These are phyloP conservation scores for Penicillium sp. DNA, from an alignment of 2,329 filamentous ascomycete species.

Conservation along the genomic window DNA sequence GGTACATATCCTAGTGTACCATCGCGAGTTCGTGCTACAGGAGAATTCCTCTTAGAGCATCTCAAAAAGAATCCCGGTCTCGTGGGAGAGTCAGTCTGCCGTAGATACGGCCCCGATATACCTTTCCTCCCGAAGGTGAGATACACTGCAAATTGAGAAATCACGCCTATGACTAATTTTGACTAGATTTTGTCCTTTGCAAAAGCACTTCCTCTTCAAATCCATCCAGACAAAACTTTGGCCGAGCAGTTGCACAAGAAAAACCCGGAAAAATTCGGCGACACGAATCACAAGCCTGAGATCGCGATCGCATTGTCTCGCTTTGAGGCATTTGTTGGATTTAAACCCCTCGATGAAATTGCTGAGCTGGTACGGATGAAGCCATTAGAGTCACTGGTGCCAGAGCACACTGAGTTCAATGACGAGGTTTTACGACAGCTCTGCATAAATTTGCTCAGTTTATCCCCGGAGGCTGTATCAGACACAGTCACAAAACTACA, in stretches of 20 bases:
- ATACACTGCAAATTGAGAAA: background rate
- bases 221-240: slow-evolving; percentile 69
- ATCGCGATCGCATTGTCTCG: slow-evolving; percentile 67
- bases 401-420: slow-evolving; percentile 49
- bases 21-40: slow-evolving; percentile 60
- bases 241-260: slow-evolving; percentile 61
- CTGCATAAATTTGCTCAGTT: slow-evolving; percentile 53
- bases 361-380: slow-evolving; percentile 55
- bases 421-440: slow-evolving; percentile 58
- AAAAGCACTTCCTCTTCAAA: slow-evolving; percentile 70
- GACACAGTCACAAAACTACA: slow-evolving; percentile 54
- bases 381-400: slow-evolving; percentile 54
- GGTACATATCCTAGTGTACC: slow-evolving; percentile 70
- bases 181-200: slow-evolving; percentile 64
- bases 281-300: slow-evolving; percentile 74
- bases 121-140: slow-evolving; percentile 68
- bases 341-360: slow-evolving; percentile 63
- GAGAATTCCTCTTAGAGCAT: slow-evolving; percentile 63
- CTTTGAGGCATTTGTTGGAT: slow-evolving; percentile 73
- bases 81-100: slow-evolving; percentile 59
- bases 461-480: slow-evolving; percentile 52
- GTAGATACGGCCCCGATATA: slow-evolving; percentile 62
- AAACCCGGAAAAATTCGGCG: slow-evolving; percentile 64
- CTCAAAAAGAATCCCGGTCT: slow-evolving; percentile 62
- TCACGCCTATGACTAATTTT: background rate